Evolutionary conservation across 805 yeast genomes (phyloP), one percentile per base, ranked within the genome.

Genomic region (Lachancea thermotolerans): DNA sequence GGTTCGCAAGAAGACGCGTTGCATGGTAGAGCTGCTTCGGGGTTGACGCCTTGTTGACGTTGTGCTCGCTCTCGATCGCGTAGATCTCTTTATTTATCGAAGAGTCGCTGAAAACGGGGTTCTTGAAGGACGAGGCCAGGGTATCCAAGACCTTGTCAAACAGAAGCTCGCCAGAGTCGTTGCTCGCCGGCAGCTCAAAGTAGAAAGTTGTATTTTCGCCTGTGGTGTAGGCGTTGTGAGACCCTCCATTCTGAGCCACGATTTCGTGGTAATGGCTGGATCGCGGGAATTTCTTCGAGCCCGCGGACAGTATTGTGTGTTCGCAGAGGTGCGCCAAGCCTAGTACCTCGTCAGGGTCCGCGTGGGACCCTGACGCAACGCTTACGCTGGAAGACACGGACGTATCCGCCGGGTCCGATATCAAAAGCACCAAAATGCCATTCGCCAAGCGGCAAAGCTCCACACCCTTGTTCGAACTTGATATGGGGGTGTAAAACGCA

Each of bases 271-370:
- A 77, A 21, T 56, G 54, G 33, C 69, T 72, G 1, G 77, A 70
- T 15, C 65, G 58, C 0, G 85, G 81, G 49, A 60, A 81, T 41
- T 70, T 64, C 53, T 73, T 77, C 0, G 85, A 76, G 2, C 82
- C 85, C 45, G 72, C 69, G 10, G 66, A 57, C 30, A 77, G 65
- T 2, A 81, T 45, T 72, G 84, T 70, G 60, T 88, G 96, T 57
- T 88, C 96, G 55, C 95, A 83, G 47, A 87, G 74, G 67, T 91
- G 99, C 0, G 98, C 98, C 32, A 91, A 58, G 0, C 99, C 99
- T 0, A 79, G 79, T 1, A 83, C 53, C 4, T 72, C 73, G 5
- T 66, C 69, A 0, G 95, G 91, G 52, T 91, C 97, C 39, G 80
- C 72, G 56, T 80, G 81, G 1, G 95, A 81, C 8, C 99, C 99